Base-by-base conservation (phyloP, 768 basidiomycete species). In the Austroboletus festivus region DNA sequence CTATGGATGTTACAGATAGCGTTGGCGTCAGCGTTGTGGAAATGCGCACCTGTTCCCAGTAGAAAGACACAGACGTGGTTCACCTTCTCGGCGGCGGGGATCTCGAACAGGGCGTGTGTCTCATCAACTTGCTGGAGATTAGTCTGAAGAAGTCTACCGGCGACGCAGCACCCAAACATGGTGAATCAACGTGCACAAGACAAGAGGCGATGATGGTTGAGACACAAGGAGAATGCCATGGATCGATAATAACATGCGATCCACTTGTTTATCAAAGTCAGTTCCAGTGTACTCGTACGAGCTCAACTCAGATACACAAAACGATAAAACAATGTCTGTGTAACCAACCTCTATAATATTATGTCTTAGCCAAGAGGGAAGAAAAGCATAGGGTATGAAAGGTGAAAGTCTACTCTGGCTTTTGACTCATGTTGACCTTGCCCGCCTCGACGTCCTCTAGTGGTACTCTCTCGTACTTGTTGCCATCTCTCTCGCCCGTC, bases 41-140 rank as follows among this genome's bases (percentile, higher is more conserved):
- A 4, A 24, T 38, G 20, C 79, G 44, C 53, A 88, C 89, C 76
- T 39, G 85, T 85, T 38, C 90, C 91, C 5, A 89, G 66, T 13
- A 94, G 68, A 66, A 93, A 93, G 2, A 94, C 87, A 41, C 86
- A 88, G 38, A 93, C 68, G 60, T 94, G 91, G 59, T 93, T 93
- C 53, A 93, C 86, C 13, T 78, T 73, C 50, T 78, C 79, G 0
- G 89, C 88, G 21, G 76, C 73, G 0, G 80, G 76, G 8, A 94
- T 75, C 63, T 89, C 81, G 56, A 92, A 92, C 28, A 83, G 69
- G 16, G 87, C 89, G 54, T 92, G 89, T 0, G 87, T 90, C 35
- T 88, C 84, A 63, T 92, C 89, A 45, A 93, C 74, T 60, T 90
- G 87, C 47, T 81, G 80, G 11, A 90, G 71, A 58, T 91, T 83